These are phyloP conservation scores for Saccharomyces hybrid DNA, from an alignment of 1,139 yeast species.

Conservation along the genomic window DNA sequence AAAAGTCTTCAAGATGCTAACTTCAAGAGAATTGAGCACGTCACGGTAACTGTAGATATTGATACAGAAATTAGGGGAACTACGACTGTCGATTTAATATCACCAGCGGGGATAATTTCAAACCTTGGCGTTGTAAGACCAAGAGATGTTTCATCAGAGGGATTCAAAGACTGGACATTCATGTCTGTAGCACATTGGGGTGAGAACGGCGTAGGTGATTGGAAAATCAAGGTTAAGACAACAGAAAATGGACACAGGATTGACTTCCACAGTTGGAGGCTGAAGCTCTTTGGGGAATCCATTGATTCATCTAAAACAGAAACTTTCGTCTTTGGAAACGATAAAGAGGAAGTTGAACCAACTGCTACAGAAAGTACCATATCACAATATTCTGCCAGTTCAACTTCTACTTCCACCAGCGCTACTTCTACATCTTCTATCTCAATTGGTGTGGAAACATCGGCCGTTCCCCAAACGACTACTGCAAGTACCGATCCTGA, in stretches of 20 bases:
- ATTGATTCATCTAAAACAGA: conserved; percentile 55
- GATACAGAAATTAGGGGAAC: conserved; percentile 62
- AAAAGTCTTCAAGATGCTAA: conserved; percentile 49
- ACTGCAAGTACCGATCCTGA: conserved; percentile 7
- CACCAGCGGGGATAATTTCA: conserved; percentile 72
- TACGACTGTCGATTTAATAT: conserved; percentile 53
- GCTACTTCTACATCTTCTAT: not conserved
- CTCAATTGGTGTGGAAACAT: conserved; percentile 1
- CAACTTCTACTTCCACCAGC: not conserved
- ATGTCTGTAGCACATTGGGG: conserved; percentile 99
- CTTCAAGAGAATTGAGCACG: conserved; percentile 72
- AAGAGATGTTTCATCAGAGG: conserved; percentile 48
- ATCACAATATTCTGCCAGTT: conserved; percentile 1
- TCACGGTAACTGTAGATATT: conserved; percentile 72
- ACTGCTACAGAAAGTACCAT: conserved; percentile 3
- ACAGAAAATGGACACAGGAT: conserved; percentile 39
- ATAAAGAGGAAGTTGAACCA: conserved; percentile 30
- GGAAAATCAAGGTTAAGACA: conserved; percentile 65
- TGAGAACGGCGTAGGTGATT: conserved; percentile 70
- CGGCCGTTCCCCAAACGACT: conserved; percentile 3
- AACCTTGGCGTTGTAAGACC: conserved; percentile 67
- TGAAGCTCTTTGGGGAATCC: conserved; percentile 76
- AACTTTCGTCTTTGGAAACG: conserved; percentile 38
- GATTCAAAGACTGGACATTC: conserved; percentile 81
- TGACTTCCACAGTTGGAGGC: conserved; percentile 59